These are phyloP conservation scores for Cydonia oblonga DNA, from an alignment of 331 rosid species.

Conservation along the genomic window DNA sequence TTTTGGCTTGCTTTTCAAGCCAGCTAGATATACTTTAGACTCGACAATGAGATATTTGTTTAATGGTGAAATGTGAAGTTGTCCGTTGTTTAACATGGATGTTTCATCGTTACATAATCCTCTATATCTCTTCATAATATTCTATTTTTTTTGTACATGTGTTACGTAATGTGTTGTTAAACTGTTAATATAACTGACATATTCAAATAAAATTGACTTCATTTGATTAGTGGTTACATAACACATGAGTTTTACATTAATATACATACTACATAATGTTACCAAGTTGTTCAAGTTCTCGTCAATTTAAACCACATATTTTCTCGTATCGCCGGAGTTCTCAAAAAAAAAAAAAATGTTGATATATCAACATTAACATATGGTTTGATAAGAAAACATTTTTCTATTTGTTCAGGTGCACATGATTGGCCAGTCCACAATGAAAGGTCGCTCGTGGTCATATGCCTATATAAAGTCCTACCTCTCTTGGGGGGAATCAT, in stretches of 20 bases:
- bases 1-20: neutral
- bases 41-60: neutral
- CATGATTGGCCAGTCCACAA: neutral
- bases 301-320: neutral
- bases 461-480: neutral
- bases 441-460: neutral
- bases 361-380: neutral
- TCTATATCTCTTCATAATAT: too few relatives aligned
- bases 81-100: neutral
- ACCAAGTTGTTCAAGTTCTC: fast-evolving
- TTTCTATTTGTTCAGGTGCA: neutral
- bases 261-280: neutral
- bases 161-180: neutral
- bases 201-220: neutral
- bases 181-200: neutral
- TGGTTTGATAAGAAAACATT: neutral
- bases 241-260: too few relatives aligned
- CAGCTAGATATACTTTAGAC: neutral
- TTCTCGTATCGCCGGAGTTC: too few relatives aligned
- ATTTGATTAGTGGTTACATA: neutral
- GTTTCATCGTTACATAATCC: neutral
- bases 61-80: neutral
- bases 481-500: neutral
- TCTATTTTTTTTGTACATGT: too few relatives aligned
- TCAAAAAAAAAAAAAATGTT: too few relatives aligned